Evolutionary conservation across 352 stramenopile genomes (phyloP), one percentile per base, ranked within the genome.

Genomic region (Pythium chondricola): DNA sequence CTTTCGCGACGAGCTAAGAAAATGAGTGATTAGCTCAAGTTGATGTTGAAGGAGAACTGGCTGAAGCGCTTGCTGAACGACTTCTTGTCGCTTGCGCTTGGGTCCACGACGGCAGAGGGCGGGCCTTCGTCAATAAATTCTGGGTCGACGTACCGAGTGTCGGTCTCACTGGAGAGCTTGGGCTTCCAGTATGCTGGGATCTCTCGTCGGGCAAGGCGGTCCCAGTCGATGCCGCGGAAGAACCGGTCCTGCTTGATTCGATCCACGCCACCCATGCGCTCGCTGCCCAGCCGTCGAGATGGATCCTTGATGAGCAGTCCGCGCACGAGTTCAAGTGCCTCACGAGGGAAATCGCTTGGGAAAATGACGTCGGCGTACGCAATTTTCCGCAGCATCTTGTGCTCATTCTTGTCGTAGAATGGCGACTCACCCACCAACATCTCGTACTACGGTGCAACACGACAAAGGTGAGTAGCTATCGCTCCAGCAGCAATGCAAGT

Each of bases 41-140:
- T 88, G 58, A 88, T 91, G 65, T 93, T 91, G 64, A 95, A 95
- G 47, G 78, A 91, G 56, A 95, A 95, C 61, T 95, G 83, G 56
- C 83, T 95, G 41, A 95, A 95, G 25, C 83, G 79, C 47, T 88
- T 88, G 71, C 80, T 92, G 29, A 71, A 67, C 26, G 74, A 82
- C 26, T 85, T 86, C 43, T 71, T 75, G 14, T 64, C 50, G 17
- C 69, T 63, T 17, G 71, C 58, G 40, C 74, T 90, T 22, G 81
- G 74, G 53, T 93, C 82, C 56, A 89, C 83, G 3, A 74, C 75
- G 27, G 83, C 83, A 8, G 83, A 93, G 31, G 81, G 81, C 4
- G 83, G 83, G 2, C 78, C 83, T 47, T 93, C 83, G 52, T 91
- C 76, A 35, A 87, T 93, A 47, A 95, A 95, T 52, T 91, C 81